These are phyloP conservation scores for Exidia glandulosa DNA, from an alignment of 768 basidiomycete species.

Conservation along the genomic window DNA sequence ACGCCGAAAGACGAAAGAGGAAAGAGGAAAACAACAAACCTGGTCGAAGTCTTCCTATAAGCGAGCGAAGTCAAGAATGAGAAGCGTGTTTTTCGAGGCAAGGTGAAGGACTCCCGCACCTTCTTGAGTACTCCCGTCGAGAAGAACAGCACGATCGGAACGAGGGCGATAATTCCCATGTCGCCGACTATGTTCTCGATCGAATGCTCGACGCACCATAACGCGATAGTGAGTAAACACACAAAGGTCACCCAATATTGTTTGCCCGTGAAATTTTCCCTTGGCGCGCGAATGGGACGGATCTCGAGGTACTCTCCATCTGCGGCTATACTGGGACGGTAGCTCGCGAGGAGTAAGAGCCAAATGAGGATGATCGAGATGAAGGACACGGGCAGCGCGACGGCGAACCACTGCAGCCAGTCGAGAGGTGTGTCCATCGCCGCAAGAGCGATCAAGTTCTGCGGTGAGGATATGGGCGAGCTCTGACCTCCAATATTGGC, in stretches of 20 bases:
- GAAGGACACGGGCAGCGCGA: constrained; percentile 82
- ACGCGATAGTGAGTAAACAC: constrained; percentile 68
- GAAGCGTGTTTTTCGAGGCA: neutral
- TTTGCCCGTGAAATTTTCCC: constrained; percentile 67
- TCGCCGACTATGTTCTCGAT: constrained; percentile 76
- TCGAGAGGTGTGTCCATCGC: constrained; percentile 76
- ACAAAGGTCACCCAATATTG: constrained; percentile 88
- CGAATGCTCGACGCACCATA: constrained; percentile 83
- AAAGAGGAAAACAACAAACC: neutral
- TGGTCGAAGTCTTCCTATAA: constrained; percentile 80
- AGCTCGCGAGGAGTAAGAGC: constrained; percentile 75
- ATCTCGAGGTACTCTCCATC: constrained; percentile 75
- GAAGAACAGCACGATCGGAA: constrained; percentile 91
- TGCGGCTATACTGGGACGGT: constrained; percentile 60
- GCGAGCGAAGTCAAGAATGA: neutral
- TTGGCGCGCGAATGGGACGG: constrained; percentile 71
- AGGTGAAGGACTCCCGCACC: constrained; percentile 30
- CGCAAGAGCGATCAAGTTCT: constrained; percentile 88
- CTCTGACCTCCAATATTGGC: constrained; percentile 97
- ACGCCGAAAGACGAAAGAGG: too few relatives aligned
- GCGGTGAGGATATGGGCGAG: constrained; percentile 95
- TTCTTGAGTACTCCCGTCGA: constrained; percentile 88
- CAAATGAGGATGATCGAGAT: constrained; percentile 86
- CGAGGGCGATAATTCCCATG: constrained; percentile 94
- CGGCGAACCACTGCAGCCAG: constrained; percentile 91